These are phyloP conservation scores for Acer campestre DNA, from an alignment of 345 rosid species.

Conservation along the genomic window DNA sequence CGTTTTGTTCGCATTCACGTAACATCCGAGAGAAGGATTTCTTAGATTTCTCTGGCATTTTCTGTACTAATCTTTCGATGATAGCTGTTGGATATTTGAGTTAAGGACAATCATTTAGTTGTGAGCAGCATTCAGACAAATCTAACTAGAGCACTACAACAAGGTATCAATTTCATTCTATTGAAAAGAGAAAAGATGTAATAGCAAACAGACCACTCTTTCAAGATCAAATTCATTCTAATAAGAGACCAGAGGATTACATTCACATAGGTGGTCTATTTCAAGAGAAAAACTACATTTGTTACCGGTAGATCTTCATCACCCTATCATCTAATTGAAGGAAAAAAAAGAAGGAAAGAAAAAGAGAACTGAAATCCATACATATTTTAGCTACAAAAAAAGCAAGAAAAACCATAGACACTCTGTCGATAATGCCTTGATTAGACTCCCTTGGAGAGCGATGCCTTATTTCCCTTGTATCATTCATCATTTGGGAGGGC, in stretches of 20 bases:
- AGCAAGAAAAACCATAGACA: background rate
- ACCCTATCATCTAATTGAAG: slow-evolving; percentile 6
- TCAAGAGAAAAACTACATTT: background rate
- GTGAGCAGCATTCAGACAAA: background rate
- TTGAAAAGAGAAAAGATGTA: too few relatives aligned
- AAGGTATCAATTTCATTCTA: background rate
- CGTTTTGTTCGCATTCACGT: background rate
- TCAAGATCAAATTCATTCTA: background rate
- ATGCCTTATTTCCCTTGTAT: background rate
- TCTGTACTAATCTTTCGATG: background rate
- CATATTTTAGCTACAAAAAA: background rate
- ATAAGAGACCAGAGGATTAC: background rate
- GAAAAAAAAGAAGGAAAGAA: background rate
- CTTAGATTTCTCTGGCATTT: background rate
- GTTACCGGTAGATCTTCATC: background rate
- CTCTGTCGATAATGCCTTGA: background rate
- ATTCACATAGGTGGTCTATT: background rate
- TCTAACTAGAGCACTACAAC: background rate
- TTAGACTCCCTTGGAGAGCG: background rate
- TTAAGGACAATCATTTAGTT: background rate
- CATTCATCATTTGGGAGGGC: slow-evolving; percentile 67
- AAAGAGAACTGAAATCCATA: slow-evolving; percentile 6
- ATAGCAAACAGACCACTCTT: background rate
- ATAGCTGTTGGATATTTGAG: background rate
- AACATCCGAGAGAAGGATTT: background rate